phyloP scores from a whole-genome alignment of 768 basidiomycete species.

The Dioszegia aurantiaca region DNA sequence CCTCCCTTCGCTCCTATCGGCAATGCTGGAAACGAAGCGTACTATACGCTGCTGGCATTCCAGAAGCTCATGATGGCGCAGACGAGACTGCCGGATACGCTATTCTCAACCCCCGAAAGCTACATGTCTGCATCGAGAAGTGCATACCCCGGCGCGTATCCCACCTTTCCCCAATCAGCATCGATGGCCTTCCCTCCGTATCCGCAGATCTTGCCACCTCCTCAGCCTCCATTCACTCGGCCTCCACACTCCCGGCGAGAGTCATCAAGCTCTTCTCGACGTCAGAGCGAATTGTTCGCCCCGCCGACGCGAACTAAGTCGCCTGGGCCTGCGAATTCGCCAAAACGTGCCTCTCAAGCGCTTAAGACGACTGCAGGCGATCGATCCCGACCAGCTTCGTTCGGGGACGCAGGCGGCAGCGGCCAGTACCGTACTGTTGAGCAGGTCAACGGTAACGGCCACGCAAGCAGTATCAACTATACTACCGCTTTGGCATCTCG shows the following conservation, averaged over 20 bases:
- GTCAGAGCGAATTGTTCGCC: conserved; percentile 8
- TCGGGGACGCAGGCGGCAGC: conserved; percentile 6
- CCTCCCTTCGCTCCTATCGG: conserved; percentile 42
- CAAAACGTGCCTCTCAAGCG: neutral
- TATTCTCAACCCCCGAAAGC: conserved; percentile 22
- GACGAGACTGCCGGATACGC: conserved; percentile 35
- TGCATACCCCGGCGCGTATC: neutral
- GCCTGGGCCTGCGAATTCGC: neutral
- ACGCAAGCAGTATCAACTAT: no score
- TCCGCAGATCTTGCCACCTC: neutral
- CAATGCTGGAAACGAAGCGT: conserved; percentile 51
- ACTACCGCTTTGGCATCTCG: neutral
- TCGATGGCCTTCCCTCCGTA: neutral
- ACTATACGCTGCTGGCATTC: conserved; percentile 48
- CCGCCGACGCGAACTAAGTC: neutral
- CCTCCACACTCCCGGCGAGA: conserved; percentile 4
- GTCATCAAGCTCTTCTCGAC: conserved; percentile 7
- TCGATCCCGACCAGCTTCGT: conserved; percentile 12
- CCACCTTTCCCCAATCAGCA: neutral
- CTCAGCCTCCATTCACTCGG: conserved; percentile 9
- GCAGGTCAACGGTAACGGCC: neutral
- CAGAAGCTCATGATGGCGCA: conserved; percentile 50
- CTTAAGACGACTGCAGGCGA: neutral
- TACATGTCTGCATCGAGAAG: no score
- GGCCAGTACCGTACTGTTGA: neutral